Percentiles rank a stretch among this genome's conserved stretches.
These are phyloP conservation scores for Thalassiosira mediterranea DNA, from an alignment of 352 stramenopile species.

Conservation along the genomic window DNA sequence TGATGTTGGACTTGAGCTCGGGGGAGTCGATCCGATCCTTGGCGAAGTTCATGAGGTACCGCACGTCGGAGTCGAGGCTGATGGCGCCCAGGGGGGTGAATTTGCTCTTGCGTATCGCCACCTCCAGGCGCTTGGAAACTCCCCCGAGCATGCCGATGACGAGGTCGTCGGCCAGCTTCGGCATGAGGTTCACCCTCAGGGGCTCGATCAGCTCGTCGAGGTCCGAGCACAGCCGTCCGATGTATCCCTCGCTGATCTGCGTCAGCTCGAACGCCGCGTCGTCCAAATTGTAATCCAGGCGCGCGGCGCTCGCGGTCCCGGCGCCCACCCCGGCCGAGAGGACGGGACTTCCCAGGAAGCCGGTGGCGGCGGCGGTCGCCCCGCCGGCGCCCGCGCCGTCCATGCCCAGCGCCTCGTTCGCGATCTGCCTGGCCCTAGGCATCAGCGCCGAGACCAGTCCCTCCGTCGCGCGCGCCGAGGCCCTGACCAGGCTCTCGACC, in stretches of 20 bases:
- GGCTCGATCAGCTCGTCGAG: slow-evolving; percentile 75
- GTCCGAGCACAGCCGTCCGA: slow-evolving; percentile 64
- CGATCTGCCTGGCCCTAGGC: slow-evolving; percentile 73
- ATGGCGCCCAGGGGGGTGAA: slow-evolving; percentile 78
- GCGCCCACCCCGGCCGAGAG: slow-evolving; percentile 21
- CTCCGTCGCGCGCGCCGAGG: slow-evolving; percentile 61
- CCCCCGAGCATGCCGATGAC: slow-evolving; percentile 69
- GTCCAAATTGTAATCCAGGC: slow-evolving; percentile 82
- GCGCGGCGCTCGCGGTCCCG: slow-evolving; percentile 35
- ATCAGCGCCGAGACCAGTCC: slow-evolving; percentile 67
- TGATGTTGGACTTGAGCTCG: slow-evolving; percentile 68
- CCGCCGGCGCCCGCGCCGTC: slow-evolving; percentile 35
- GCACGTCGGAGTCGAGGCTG: slow-evolving; percentile 78
- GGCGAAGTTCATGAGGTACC: slow-evolving; percentile 75
- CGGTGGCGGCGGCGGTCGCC: slow-evolving; percentile 11
- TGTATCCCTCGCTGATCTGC: slow-evolving; percentile 77
- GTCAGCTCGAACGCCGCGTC: slow-evolving; percentile 76
- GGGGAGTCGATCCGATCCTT: slow-evolving; percentile 68
- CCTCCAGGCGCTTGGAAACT: slow-evolving; percentile 73
- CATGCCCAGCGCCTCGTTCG: slow-evolving; percentile 72
- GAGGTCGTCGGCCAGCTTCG: slow-evolving; percentile 66
- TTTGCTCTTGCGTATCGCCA: slow-evolving; percentile 71
- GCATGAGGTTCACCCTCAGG: slow-evolving; percentile 64
- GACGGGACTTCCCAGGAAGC: slow-evolving; percentile 60
- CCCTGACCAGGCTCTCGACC: slow-evolving; percentile 57